phyloP scores from a whole-genome alignment of 352 stramenopile species.

The Phytophthora quininea region DNA sequence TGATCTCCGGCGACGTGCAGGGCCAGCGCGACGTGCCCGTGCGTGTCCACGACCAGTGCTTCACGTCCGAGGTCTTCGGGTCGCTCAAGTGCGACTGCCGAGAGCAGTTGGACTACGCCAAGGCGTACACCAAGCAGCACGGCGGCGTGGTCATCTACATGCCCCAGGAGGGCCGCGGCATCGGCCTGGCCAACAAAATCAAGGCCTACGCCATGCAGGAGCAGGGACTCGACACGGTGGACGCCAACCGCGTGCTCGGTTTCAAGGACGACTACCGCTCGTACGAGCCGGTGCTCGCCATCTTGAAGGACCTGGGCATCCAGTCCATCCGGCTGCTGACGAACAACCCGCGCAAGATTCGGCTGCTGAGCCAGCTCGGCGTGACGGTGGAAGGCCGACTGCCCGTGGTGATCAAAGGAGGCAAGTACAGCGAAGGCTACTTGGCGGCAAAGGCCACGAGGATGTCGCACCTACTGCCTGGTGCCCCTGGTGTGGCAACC shows the following conservation, averaged over 20 bases:
- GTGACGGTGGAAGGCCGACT: constrained; percentile 91
- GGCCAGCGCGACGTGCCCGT: constrained; percentile 84
- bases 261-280: constrained; percentile 97
- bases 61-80: constrained; percentile 99
- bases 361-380: constrained; percentile 89
- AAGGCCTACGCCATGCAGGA: constrained; percentile 98
- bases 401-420: constrained; percentile 92
- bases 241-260: constrained; percentile 97
- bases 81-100: constrained; percentile 98
- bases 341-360: constrained; percentile 99
- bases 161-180: constrained; percentile 98
- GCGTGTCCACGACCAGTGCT: constrained; percentile 99
- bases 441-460: constrained; percentile 84
- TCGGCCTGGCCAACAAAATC: constrained; percentile 99
- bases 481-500: constrained; percentile 9
- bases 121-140: constrained; percentile 94
- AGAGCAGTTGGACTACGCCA: constrained; percentile 96
- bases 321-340: constrained; percentile 97
- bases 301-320: constrained; percentile 96
- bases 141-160: constrained; percentile 99
- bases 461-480: constrained; percentile 82
- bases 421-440: constrained; percentile 94
- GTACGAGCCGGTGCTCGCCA: constrained; percentile 95
- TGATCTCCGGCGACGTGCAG: constrained; percentile 80
- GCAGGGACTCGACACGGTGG: constrained; percentile 96